A percentile compares a stretch with the other conserved stretches of the same genome.
Evolutionary conservation across 2,329 filamentous ascomycete genomes (phyloP).

Genomic region (Neoarthrinium moseri): DNA sequence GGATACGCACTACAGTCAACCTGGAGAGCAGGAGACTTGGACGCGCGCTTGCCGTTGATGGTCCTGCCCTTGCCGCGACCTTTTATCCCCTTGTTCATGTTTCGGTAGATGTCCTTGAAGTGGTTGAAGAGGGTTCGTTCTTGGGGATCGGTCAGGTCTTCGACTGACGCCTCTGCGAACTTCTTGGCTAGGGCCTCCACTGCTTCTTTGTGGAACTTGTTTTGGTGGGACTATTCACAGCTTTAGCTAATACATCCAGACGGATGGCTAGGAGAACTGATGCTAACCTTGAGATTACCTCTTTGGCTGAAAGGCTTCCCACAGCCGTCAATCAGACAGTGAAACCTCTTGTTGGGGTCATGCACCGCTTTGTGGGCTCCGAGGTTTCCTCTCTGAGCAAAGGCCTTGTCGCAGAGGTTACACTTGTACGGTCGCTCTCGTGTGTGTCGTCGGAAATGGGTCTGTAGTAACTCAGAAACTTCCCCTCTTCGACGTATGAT

Average conservation of each 20-base stretch:
- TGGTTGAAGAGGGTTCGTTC: constrained; percentile 69
- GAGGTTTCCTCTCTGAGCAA: constrained; percentile 84
- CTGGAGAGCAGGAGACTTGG: not conserved
- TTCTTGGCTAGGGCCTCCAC: constrained; percentile 67
- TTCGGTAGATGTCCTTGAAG: constrained; percentile 75
- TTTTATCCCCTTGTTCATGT: constrained; percentile 98
- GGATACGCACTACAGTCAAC: constrained; percentile 12
- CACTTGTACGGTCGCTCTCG: constrained; percentile 84
- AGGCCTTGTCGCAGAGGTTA: constrained; percentile 75
- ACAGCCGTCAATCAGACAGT: constrained; percentile 80
- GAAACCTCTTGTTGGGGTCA: constrained; percentile 72
- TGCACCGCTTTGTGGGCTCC: constrained; percentile 82
- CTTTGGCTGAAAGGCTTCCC: constrained; percentile 86
- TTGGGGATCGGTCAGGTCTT: constrained; percentile 66
- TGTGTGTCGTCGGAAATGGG: constrained; percentile 83
- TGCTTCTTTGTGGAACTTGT: constrained; percentile 83
- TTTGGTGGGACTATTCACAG: constrained; percentile 61
- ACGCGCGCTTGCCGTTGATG: constrained; percentile 36
- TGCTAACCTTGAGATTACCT: constrained; percentile 81
- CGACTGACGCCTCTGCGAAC: constrained; percentile 63
- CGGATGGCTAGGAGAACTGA: not conserved
- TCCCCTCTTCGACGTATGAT: constrained; percentile 12
- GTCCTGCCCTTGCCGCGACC: constrained; percentile 84
- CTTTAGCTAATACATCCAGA: not conserved
- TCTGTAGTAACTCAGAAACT: constrained; percentile 44